Base-by-base conservation (phyloP, 108 stramenopile species). In the Hondaea fermentalgiana region DNA sequence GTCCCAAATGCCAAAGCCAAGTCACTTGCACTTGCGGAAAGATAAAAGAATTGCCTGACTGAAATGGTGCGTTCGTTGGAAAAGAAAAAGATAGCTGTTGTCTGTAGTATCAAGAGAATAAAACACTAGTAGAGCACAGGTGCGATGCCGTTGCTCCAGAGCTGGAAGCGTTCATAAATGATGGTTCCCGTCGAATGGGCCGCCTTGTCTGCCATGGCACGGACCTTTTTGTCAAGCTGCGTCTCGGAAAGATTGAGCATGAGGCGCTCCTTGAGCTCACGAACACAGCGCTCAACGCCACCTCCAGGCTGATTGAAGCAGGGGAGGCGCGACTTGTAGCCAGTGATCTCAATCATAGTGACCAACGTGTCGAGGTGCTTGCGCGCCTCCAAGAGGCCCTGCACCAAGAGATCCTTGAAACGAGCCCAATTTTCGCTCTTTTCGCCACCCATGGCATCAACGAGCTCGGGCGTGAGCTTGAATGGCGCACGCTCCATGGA, bases 401-500 rank as follows among this genome's bases (percentile, higher is more conserved):
- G 57, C 29, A 91, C 47, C 64, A 88, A 49, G 19, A 88, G 88
- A 19, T 88, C 88, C 5, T 72, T 88, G 35, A 72, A 88, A 69
- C 23, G 51, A 12, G 8, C 72, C 76, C 76, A 83, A 23, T 83
- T 83, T 6, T 47, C 44, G 71, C 28, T 29, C 43, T 47, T 23
- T 12, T 88, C 69, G 5, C 98, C 98, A 60, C 97, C 98, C 94
- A 99, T 93, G 47, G 98, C 96, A 89, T 99, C 97, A 42, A 97
- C 93, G 89, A 98, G 97, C 87, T 99, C 99, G 87, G 93, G 93
- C 1, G 97, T 98, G 29, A 98, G 93, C 93, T 99, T 99, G 93
- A 98, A 99, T 12, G 98, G 97, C 43, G 99, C 98, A 58, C 96
- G 94, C 91, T 99, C 99, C 90, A 97, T 98, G 55, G 87, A 29